These are phyloP conservation scores for Beauveria bassiana DNA, from an alignment of 2,329 filamentous ascomycete species.

Conservation along the genomic window DNA sequence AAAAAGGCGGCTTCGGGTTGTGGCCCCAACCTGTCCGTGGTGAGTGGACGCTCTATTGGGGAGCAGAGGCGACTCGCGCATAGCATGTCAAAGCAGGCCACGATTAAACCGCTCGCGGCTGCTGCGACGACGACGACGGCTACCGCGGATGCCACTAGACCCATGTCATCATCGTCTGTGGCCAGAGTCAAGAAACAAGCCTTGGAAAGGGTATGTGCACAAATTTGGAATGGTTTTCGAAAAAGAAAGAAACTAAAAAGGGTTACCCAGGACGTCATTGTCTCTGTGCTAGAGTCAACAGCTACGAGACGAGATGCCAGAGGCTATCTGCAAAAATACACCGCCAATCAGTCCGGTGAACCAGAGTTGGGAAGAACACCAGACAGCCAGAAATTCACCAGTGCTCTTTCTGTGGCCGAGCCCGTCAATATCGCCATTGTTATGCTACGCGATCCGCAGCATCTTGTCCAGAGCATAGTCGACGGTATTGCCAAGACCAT, in stretches of 20 bases:
- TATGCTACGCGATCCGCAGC: constrained; percentile 70
- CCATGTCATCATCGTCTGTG: constrained; percentile 23
- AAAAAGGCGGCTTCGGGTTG: constrained; percentile 30
- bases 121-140: constrained; percentile 9
- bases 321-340: constrained; percentile 84
- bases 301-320: constrained; percentile 90
- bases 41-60: background rate
- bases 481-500: constrained; percentile 75
- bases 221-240: background rate
- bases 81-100: background rate
- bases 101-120: constrained; percentile 5
- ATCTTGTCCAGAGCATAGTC: constrained; percentile 60
- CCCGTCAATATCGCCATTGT: constrained; percentile 66
- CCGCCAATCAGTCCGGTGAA: constrained; percentile 23
- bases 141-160: constrained; percentile 12
- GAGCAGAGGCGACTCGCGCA: constrained; percentile 9
- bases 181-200: constrained; percentile 24
- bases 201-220: constrained; percentile 23
- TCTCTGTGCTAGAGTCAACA: constrained; percentile 79
- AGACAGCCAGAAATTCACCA: constrained; percentile 2
- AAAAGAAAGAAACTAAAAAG: background rate
- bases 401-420: constrained; percentile 15
- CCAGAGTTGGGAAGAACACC: constrained; percentile 16
- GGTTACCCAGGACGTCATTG: constrained; percentile 62
- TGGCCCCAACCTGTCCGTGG: constrained; percentile 16